Percentiles rank a stretch among this genome's conserved stretches.
Conservation (phyloP, 1,284 basidiomycete genomes). For the Naganishia sp. region DNA sequence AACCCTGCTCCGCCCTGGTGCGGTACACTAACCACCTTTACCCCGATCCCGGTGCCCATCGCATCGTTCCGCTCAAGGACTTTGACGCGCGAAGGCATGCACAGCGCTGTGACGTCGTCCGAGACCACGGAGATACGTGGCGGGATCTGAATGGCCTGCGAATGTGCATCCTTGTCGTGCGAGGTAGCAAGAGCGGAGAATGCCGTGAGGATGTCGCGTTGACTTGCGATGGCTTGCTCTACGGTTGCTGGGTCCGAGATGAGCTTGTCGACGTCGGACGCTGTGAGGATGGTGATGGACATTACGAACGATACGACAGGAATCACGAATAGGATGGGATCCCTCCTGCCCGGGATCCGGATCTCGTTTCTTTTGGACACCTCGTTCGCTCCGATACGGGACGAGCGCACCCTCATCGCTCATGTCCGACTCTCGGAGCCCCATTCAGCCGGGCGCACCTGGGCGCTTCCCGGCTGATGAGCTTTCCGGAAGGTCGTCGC, state of each 20-base stretch:
- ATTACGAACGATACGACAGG: neutral
- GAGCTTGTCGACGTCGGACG: constrained; percentile 44
- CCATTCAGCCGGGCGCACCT: neutral
- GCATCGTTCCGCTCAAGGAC: constrained; percentile 50
- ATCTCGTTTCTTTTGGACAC: neutral
- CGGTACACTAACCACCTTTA: constrained; percentile 75
- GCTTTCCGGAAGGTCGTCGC: neutral
- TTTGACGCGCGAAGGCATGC: constrained; percentile 51
- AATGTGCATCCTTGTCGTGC: neutral
- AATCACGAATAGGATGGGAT: neutral
- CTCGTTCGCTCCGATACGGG: neutral
- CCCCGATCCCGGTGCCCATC: constrained; percentile 52
- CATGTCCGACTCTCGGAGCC: constrained; percentile 16
- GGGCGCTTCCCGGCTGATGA: neutral
- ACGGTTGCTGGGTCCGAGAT: constrained; percentile 37
- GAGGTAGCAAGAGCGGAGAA: constrained; percentile 39
- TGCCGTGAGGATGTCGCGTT: constrained; percentile 45
- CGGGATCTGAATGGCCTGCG: constrained; percentile 45
- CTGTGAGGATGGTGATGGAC: constrained; percentile 44
- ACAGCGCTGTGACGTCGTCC: constrained; percentile 44
- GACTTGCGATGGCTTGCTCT: constrained; percentile 44
- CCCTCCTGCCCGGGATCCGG: neutral
- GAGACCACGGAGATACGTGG: constrained; percentile 41
- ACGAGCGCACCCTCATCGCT: neutral
- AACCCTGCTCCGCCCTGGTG: constrained; percentile 55